Conservation (phyloP, 805 yeast genomes). For the Metschnikowia peoriensis region DNA sequence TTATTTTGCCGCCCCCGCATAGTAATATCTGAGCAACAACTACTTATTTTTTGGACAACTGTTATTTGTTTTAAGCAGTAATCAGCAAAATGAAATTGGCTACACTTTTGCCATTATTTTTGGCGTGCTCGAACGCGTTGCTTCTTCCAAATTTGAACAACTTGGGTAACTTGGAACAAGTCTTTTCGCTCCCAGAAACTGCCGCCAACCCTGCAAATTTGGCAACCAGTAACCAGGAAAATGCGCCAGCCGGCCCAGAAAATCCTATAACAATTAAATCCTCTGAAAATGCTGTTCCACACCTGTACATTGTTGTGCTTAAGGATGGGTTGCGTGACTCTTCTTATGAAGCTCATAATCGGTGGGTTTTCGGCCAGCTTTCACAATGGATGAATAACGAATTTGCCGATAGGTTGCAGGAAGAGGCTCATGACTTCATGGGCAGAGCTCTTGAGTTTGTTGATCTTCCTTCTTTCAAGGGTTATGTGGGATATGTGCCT, state of each 20-base stretch:
- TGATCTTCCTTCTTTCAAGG: conserved; percentile 15
- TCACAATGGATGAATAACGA: conserved; percentile 20
- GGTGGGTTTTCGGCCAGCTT: conserved; percentile 13
- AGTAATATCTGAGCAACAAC: not conserved
- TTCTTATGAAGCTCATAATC: conserved; percentile 11
- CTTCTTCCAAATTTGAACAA: conserved; percentile 14
- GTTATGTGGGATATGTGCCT: conserved; percentile 24
- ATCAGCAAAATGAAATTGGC: conserved; percentile 5
- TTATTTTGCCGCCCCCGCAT: not conserved
- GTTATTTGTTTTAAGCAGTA: not conserved
- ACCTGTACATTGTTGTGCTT: conserved; percentile 18
- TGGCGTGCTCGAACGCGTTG: conserved; percentile 12
- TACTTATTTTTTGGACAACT: too few species aligned
- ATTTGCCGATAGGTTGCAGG: conserved; percentile 18
- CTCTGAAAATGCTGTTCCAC: conserved; percentile 6
- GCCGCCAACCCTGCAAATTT: not conserved
- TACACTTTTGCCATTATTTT: conserved; percentile 1
- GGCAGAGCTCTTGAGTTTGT: conserved; percentile 9
- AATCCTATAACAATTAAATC: not conserved
- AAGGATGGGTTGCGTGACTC: conserved; percentile 11
- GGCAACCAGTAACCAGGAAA: not conserved
- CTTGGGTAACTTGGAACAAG: conserved; percentile 8
- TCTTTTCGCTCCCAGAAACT: conserved; percentile 7
- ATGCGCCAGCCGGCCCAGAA: not conserved
- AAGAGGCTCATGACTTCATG: conserved; percentile 11